Conservation (phyloP, 495 filamentous ascomycete species). For the Lindgomyces ingoldianus region DNA sequence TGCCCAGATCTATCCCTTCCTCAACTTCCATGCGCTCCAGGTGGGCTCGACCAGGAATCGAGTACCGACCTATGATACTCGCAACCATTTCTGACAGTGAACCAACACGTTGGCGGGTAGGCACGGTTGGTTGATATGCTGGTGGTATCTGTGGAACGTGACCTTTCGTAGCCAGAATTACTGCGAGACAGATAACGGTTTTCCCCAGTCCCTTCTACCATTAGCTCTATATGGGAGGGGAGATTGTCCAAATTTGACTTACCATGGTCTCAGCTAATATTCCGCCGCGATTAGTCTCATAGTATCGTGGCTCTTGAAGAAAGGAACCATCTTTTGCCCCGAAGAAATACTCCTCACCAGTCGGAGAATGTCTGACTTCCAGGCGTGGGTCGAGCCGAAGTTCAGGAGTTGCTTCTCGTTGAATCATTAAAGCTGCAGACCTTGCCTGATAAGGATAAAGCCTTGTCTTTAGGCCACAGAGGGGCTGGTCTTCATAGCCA, state of each 20-base stretch:
- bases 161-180: slow-evolving; percentile 77
- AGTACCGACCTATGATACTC: slow-evolving; percentile 29
- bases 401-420: slow-evolving; percentile 69
- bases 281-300: slow-evolving; percentile 76
- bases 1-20: slow-evolving; percentile 45
- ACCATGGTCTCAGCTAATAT: slow-evolving; percentile 75
- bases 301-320: slow-evolving; percentile 63
- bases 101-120: slow-evolving; percentile 18
- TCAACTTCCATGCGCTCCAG: slow-evolving; percentile 50
- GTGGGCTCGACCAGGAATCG: slow-evolving; percentile 65
- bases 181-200: slow-evolving; percentile 80
- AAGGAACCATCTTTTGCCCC: slow-evolving; percentile 64
- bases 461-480: slow-evolving; percentile 61
- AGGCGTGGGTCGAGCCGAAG: slow-evolving; percentile 74
- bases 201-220: slow-evolving; percentile 65
- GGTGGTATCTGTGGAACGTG: slow-evolving; percentile 67
- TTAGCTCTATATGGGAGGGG: neutral
- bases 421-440: slow-evolving; percentile 82
- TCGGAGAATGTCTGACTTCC: slow-evolving; percentile 56
- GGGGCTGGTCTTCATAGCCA: neutral
- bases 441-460: slow-evolving; percentile 80
- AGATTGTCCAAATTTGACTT: slow-evolving; percentile 27
- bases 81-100: slow-evolving; percentile 26
- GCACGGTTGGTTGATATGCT: slow-evolving; percentile 54
- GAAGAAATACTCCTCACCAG: slow-evolving; percentile 67